Evolutionary conservation across 139 green algal genomes (phyloP), one percentile per base, ranked within the genome.

Genomic region (Spirogloea muscicola): DNA sequence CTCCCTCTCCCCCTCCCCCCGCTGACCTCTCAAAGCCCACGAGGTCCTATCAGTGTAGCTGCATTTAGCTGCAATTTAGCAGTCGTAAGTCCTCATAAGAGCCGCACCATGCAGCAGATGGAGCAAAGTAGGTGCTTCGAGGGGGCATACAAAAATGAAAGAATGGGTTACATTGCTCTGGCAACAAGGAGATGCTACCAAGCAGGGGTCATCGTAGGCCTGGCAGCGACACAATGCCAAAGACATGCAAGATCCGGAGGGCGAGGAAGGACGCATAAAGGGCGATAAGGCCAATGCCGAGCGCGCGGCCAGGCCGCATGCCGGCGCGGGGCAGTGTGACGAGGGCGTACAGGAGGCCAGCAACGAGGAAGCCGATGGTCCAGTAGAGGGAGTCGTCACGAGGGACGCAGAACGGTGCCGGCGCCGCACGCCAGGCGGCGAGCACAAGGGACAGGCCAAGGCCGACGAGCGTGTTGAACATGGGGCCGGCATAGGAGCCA

Each of bases 381-480:
- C n/a, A 65, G 2, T 37, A 43, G 18, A 80, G 46, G 33, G 72
- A 68, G 37, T 41, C 36, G 48, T 80, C 64, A 27, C 58, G 27
- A 5, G 69, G 69, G 16, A 77, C 69, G 18, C 34, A 6, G 34
- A 77, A 77, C 33, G 59, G 27, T 21, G 41, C 37, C 1, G 67
- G 67, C 33, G 49, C 46, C 5, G 67, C 40, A 13, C 31, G 27
- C 52, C 39, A 79, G 33, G 36, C 65, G 33, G 68, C 58, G 16
- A 82, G 36, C 39, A 72, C 55, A 6, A 82, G 16, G 1, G 57
- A 79, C 48, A 63, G 38, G 7, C 75, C 75, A 6, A 88, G 31
- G 16, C 84, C 84, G 10, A 88, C 44, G 1, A 88, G 73, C 25
- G 79, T 57, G 64, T 87, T 88, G 55, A 88, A 88, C 55, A 88